Conservation (phyloP, 768 basidiomycete species). For the Nidula microcarpa region DNA sequence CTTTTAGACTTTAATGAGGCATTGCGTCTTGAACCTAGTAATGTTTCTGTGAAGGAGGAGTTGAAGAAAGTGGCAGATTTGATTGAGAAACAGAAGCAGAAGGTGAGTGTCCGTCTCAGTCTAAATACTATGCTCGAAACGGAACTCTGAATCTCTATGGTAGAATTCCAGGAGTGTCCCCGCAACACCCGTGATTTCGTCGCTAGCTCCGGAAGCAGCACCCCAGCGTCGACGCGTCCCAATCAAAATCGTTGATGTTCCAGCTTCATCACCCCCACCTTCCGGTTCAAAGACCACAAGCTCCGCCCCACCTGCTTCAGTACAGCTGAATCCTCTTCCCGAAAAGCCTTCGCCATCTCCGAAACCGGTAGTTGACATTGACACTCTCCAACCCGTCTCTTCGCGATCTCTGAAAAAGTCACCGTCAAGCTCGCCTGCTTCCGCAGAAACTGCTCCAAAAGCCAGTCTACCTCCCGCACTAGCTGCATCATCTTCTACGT, state of each 20-base stretch:
- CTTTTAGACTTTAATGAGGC: slow-evolving; percentile 58
- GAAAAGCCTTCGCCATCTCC: background rate
- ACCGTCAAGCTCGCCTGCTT: slow-evolving; percentile 1
- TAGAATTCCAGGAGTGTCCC: slow-evolving; percentile 23
- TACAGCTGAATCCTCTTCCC: background rate
- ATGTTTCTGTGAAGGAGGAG: slow-evolving; percentile 62
- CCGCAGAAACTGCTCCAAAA: background rate
- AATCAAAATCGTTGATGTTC: slow-evolving; percentile 51
- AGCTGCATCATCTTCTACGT: slow-evolving; percentile 4
- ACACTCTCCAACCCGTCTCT: slow-evolving; percentile 12
- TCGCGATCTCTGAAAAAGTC: slow-evolving; percentile 19
- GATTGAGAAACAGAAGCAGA: slow-evolving; percentile 31
- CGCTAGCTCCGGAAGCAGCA: slow-evolving; percentile 7
- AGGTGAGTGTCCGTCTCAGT: slow-evolving; percentile 15
- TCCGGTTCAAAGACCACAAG: slow-evolving; percentile 1
- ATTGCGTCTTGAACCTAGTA: slow-evolving; percentile 59
- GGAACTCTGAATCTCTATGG: background rate
- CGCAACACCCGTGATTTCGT: slow-evolving; percentile 8
- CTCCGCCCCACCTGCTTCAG: slow-evolving; percentile 1
- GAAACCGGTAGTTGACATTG: background rate
- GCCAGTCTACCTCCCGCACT: slow-evolving; percentile 4
- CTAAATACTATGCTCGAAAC: background rate
- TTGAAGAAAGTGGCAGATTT: slow-evolving; percentile 44
- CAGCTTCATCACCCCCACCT: slow-evolving; percentile 4
- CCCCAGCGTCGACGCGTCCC: slow-evolving; percentile 59